Percentiles rank a stretch among this genome's conserved stretches.
Evolutionary conservation across 2,329 filamentous ascomycete genomes (phyloP).

Genomic region (Ophiostoma perfectum): DNA sequence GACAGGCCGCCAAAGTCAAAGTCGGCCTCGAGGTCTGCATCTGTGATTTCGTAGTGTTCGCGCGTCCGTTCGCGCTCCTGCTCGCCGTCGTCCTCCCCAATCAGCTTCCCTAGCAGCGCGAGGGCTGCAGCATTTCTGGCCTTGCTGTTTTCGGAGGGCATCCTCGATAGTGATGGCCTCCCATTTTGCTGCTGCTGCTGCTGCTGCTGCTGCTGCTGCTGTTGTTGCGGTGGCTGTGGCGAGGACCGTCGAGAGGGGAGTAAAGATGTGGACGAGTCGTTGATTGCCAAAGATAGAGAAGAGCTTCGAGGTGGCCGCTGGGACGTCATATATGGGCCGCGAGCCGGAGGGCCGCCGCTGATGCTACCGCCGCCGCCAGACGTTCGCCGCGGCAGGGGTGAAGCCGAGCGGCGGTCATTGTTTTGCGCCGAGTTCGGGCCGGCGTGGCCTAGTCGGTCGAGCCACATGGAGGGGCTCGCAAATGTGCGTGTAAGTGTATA

Average conservation of each 20-base stretch:
- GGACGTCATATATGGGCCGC: constrained; percentile 63
- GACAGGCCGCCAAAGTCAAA: constrained; percentile 77
- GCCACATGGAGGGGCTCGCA: constrained; percentile 61
- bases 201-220: not conserved
- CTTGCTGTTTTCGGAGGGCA: constrained; percentile 34
- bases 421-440: constrained; percentile 54
- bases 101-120: constrained; percentile 55
- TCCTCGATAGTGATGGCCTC: constrained; percentile 50
- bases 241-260: constrained; percentile 51
- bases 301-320: constrained; percentile 70
- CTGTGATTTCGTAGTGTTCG: constrained; percentile 33
- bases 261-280: constrained; percentile 71
- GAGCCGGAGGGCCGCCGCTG: constrained; percentile 60
- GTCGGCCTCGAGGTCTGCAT: constrained; percentile 55
- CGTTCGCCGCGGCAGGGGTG: constrained; percentile 50
- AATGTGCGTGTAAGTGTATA: not conserved
- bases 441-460: constrained; percentile 72
- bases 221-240: not conserved
- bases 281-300: constrained; percentile 61
- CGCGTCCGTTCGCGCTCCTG: constrained; percentile 13
- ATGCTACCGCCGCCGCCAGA: constrained; percentile 52
- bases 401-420: constrained; percentile 50
- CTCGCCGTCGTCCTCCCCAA: constrained; percentile 30
- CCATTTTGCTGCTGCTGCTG: constrained; percentile 52
- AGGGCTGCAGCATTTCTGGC: constrained; percentile 61